Percentiles rank a stretch among this genome's conserved stretches.
These are phyloP conservation scores for Xylariales sp. DNA, from an alignment of 2,329 filamentous ascomycete genomes.

Conservation along the genomic window DNA sequence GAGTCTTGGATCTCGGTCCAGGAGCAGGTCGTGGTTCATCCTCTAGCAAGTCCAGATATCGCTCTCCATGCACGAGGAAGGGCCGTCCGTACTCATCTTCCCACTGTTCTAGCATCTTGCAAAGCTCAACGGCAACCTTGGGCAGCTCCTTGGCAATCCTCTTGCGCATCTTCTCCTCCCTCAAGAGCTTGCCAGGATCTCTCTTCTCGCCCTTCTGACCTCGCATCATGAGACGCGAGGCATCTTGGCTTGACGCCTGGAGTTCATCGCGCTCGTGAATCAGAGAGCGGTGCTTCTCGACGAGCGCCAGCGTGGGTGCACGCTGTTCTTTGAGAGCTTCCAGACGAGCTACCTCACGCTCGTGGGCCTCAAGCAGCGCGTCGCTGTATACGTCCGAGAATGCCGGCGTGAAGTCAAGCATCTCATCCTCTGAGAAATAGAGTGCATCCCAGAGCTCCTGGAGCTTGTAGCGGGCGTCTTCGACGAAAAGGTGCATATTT, in stretches of 20 bases:
- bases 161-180: constrained; percentile 99
- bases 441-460: constrained; percentile 94
- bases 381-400: constrained; percentile 98
- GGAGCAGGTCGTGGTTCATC: constrained; percentile 54
- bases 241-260: constrained; percentile 87
- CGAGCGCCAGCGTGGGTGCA: constrained; percentile 72
- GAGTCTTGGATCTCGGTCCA: constrained; percentile 71
- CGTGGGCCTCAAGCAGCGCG: constrained; percentile 88
- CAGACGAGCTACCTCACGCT: constrained; percentile 80
- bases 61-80: constrained; percentile 88
- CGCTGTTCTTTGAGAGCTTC: constrained; percentile 83
- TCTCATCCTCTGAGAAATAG: constrained; percentile 96
- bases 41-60: constrained; percentile 84
- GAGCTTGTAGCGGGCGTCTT: constrained; percentile 84
- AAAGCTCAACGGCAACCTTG: constrained; percentile 81
- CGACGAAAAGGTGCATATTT: constrained; percentile 92
- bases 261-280: constrained; percentile 85
- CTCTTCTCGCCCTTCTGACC: constrained; percentile 91
- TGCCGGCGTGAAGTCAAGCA: constrained; percentile 95
- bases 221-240: constrained; percentile 85
- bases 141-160: constrained; percentile 93
- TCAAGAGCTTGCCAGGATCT: constrained; percentile 86
- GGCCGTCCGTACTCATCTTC: constrained; percentile 92
- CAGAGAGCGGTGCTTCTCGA: constrained; percentile 79
- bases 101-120: constrained; percentile 77